Evolutionary conservation across 495 filamentous ascomycete species (phyloP).

Genomic region (Penicillium desertorum): DNA sequence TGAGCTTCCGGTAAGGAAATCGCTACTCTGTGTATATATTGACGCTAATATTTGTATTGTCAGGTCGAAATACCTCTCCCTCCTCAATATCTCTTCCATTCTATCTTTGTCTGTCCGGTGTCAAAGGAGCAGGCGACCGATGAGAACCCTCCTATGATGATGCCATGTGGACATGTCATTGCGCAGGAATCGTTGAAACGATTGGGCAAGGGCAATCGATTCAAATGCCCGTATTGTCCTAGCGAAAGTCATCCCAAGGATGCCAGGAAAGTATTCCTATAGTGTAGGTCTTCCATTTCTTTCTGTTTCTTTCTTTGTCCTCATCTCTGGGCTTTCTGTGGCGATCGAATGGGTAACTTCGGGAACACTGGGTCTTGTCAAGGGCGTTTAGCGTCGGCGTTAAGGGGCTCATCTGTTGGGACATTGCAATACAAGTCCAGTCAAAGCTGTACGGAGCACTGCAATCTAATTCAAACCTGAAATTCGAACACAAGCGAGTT

Average conservation of each 20-base stretch:
- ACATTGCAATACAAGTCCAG: constrained; percentile 4
- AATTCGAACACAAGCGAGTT: neutral
- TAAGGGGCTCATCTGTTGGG: neutral
- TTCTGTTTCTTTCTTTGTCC: neutral
- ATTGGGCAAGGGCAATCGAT: constrained; percentile 71
- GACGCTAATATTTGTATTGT: constrained; percentile 2
- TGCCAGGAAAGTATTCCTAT: constrained; percentile 70
- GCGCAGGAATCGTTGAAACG: constrained; percentile 76
- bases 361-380: neutral
- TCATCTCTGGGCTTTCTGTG: constrained; percentile 4
- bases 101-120: constrained; percentile 96
- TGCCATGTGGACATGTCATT: constrained; percentile 95
- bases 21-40: neutral
- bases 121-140: constrained; percentile 95
- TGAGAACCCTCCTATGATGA: constrained; percentile 92
- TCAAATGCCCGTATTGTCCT: constrained; percentile 98
- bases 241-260: constrained; percentile 74
- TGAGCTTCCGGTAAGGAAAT: constrained; percentile 70
- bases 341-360: constrained; percentile 5
- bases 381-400: constrained; percentile 11
- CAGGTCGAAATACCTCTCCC: constrained; percentile 89
- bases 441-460: neutral
- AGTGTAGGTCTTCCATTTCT: constrained; percentile 8
- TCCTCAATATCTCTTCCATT: constrained; percentile 83
- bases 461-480: neutral